Base-by-base conservation (phyloP, 768 basidiomycete genomes). In the Amanita molliuscula region DNA sequence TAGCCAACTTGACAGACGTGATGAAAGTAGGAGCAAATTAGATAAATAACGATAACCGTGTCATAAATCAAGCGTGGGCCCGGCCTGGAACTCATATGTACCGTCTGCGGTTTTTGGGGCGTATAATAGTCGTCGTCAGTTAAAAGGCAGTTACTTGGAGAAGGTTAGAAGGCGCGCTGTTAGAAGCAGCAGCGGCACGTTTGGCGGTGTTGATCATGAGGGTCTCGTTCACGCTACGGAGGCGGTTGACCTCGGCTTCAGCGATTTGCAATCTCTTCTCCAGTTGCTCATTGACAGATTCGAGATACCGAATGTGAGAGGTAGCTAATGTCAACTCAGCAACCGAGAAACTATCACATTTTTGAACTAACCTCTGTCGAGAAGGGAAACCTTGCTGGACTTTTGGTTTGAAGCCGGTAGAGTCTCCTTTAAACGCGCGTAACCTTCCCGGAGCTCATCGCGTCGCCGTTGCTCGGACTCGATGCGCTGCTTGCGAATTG, bases 391-490 rank as follows among this genome's bases (percentile, higher is more conserved):
- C 71, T 95, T 95, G 77, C 85, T 89, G 8, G 88, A 82, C 75
- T 92, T 89, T 76, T 93, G 89, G 72, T 90, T 92, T 42, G 84
- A 87, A 53, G 83, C 75, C 25, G 92, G 92, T 58, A 95, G 82
- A 50, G 83, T 84, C 59, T 90, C 86, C 78, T 90, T 91, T 70
- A 95, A 82, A 52, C 85, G 79, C 58, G 83, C 79, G 68, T 94
- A 95, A 53, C 89, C 91, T 51, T 95, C 91, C 50, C 92, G 76
- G 62, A 95, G 86, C 68, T 95, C 92, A 59, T 94, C 90, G 34
- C 92, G 81, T 57, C 92, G 78, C 57, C 90, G 75, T 74, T 94
- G 88, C 73, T 92, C 89, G 21, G 88, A 90, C 74, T 92, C 89
- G 71, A 92, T 92, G 68, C 89, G 87, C 72, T 91, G 88, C 63